Percentiles rank a stretch among this genome's conserved stretches.
Evolutionary conservation across 768 basidiomycete genomes (phyloP).

Genomic region (Tricholoma sp.): DNA sequence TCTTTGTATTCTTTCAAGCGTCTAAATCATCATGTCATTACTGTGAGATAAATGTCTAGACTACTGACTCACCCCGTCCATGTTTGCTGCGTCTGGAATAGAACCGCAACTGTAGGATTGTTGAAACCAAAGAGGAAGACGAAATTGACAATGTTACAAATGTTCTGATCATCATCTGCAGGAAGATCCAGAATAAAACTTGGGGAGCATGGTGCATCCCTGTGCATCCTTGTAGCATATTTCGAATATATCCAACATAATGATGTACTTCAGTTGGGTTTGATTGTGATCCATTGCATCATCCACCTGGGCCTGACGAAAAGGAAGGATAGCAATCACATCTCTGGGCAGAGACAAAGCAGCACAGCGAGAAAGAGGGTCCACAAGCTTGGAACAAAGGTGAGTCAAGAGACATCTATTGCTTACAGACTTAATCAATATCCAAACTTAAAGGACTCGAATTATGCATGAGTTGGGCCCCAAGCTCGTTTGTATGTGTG

Average conservation of each 20-base stretch:
- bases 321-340: conserved; percentile 86
- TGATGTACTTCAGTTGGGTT: conserved; percentile 43
- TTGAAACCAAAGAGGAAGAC: conserved; percentile 92
- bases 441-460: conserved; percentile 1
- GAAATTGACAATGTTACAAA: conserved; percentile 85
- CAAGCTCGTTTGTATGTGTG: conserved; percentile 96
- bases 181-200: conserved; percentile 87
- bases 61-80: conserved; percentile 74
- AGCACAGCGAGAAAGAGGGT: conserved; percentile 84
- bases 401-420: conserved; percentile 64
- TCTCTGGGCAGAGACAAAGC: conserved; percentile 86
- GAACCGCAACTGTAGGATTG: conserved; percentile 87
- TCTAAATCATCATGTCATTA: conserved; percentile 27
- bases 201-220: conserved; percentile 90
- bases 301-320: conserved; percentile 80
- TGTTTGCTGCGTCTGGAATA: conserved; percentile 83
- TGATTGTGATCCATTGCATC: conserved; percentile 75
- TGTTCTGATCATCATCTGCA: conserved; percentile 64
- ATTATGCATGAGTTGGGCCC: conserved; percentile 71
- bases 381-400: conserved; percentile 59
- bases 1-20: conserved; percentile 86
- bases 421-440: not conserved
- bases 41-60: conserved; percentile 1
- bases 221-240: conserved; percentile 18
- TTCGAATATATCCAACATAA: not conserved